Evolutionary conservation across 495 filamentous ascomycete species (phyloP), one percentile per base, ranked within the genome.

Genomic region (Neurospora africana): DNA sequence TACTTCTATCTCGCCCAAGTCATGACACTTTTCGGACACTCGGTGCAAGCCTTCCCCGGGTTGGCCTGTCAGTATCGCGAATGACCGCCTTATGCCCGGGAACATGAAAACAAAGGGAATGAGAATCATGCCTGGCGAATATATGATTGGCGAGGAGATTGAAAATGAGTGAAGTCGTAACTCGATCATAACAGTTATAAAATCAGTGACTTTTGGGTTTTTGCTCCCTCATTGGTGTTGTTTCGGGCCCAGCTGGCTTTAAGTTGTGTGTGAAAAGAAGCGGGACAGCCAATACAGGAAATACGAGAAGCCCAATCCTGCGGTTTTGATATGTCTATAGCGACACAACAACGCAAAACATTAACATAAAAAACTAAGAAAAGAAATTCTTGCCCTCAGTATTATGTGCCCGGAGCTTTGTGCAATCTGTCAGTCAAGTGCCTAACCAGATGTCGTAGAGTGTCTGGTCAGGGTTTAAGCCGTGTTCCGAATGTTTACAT

Each of bases 211-310:
- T 38, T 38, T 38, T 38, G 7, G 4, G 37, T 9, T 38, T 38
- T 4, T 15, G 13, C 13, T 40, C 10, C 37, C 39, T 3, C 5
- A 17, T 5, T n/a, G 8, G 40, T 43, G 40, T 6, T 43, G 17
- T 8, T n/a, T 0, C 1, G 5, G n/a, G 6, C 7, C 7, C n/a
- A n/a, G n/a, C n/a, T n/a, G 40, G 1, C 5, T 43, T n/a, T 0
- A 13, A 44, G 41, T 9, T 44, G 10, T 11, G 19, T 44, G 41
- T 44, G 7, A 9, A 44, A 44, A n/a, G 19, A 44, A n/a, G 9
- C 9, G 0, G 36, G 36, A 37, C 36, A 11, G 8, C 3, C 30
- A 30, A 30, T 30, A 30, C 36, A 37, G 36, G 36, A 37, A 37
- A 9, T 37, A 9, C 36, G 9, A 37, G 2, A 10, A 10, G 8